Evolutionary conservation across 208 protist genomes (phyloP).

Genomic region (Trypanosoma lewisi): DNA sequence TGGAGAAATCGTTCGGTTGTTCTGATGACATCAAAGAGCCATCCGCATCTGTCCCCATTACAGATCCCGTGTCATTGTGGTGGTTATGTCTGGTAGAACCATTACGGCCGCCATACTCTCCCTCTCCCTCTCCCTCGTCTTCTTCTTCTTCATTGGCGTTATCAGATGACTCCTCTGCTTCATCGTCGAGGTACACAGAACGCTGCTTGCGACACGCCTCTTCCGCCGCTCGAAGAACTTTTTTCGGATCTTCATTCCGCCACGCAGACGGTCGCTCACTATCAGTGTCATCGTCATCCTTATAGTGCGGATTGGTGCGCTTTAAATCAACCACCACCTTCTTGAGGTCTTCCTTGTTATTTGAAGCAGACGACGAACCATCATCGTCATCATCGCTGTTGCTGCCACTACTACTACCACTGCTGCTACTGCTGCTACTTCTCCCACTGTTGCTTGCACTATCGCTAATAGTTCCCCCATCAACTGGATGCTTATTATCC

Average conservation of each 20-base stretch:
- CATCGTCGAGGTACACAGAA: constrained; percentile 78
- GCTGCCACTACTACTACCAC: background rate
- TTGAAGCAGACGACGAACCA: constrained; percentile 4
- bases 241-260: constrained; percentile 41
- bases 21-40: background rate
- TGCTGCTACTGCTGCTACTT: background rate
- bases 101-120: background rate
- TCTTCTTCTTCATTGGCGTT: constrained; percentile 15
- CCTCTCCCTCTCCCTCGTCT: constrained; percentile 19
- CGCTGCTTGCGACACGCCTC: constrained; percentile 16
- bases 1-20: background rate
- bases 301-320: constrained; percentile 36
- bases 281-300: constrained; percentile 34
- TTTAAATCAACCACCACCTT: constrained; percentile 62
- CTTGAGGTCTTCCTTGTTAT: constrained; percentile 45
- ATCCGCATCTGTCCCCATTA: background rate
- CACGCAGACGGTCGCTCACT: constrained; percentile 58
- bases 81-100: constrained; percentile 2
- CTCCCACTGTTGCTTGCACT: background rate
- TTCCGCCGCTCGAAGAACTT: constrained; percentile 37
- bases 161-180: constrained; percentile 46
- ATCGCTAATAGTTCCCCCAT: too few species aligned
- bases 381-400: background rate
- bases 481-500: background rate
- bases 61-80: constrained; percentile 9